Base-by-base conservation (phyloP, 179 eudicot species). In the Carnegiea gigantea region DNA sequence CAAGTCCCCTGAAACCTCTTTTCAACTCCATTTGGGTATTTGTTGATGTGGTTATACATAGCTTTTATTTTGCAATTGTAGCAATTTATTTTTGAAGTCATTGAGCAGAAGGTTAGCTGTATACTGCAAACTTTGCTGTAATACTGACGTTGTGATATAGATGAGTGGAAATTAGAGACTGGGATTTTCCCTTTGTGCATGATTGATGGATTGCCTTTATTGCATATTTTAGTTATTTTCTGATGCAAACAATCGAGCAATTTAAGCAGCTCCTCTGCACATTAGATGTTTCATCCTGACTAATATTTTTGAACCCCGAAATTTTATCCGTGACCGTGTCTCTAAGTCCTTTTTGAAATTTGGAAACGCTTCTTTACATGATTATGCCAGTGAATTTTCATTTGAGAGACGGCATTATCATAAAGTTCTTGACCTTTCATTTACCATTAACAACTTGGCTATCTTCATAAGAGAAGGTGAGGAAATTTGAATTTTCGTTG, bases 1-100 rank as follows among this genome's bases (percentile, higher is more conserved):
- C 97, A 95, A 88, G 97, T 95, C 53, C 87, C 84, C 75, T 85
- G 36, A 28, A 38, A 38, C 20, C 54, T 40, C 54, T 4, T 43
- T 77, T 70, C 44, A 43, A 21, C 40, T 76, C 54, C 26, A 30
- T 20, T 78, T 78, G 59, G 70, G 17, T 53, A 38, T 6, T 48
- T 70, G 59, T 49, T 81, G n/a, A 70, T 76, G 44, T 70, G 67
- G 36, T 68, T 30, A 70, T 82, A 75, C 57, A 33, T 9, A 46
- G 46, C 13, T 70, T 44, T 24, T 0, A 0, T 18, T 73, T 80
- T 3, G 21, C 36, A 26, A n/a, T 80, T 76, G 80, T 70, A 53
- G 60, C 51, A 76, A 10, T 54, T 28, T 33, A 8, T 24, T 53
- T 36, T 76, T 18, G 75, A 33, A 73, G 64, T 24, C 24, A 49